Base-by-base conservation (phyloP, 2,329 filamentous ascomycete genomes). In the Aspergillus brasiliensis region DNA sequence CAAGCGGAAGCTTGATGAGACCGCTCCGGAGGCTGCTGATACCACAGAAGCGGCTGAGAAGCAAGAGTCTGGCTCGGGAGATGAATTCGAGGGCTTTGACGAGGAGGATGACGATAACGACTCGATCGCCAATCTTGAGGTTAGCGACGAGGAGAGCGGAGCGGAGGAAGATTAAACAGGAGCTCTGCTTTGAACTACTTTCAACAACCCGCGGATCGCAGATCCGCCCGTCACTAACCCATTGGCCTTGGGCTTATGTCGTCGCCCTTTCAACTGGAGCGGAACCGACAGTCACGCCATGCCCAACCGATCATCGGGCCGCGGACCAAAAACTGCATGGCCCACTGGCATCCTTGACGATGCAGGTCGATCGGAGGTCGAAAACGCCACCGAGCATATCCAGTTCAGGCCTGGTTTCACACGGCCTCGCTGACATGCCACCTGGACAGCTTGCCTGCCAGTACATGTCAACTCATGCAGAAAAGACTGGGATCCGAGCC, bases 1-100 rank as follows among this genome's bases (percentile, higher is more conserved):
- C 44, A 89, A 87, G 77, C 91, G 96, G 79, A 90, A 94, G 69
- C 88, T 88, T 68, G 85, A 87, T 17, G 85, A 87, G 23, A 74
- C 70, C 7, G 72, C 67, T 27, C 73, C 73, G 8, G 73, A 77
- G 51, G 69, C 73, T 34, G 70, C 75, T 3, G 69, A 73, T 40
- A 68, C 64, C 25, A 67, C 73, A 23, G 67, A 69, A 23, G 62
- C 59, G 0, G 62, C 62, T 5, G 72, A 75, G 19, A 75, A 76
- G 5, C 75, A 78, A 4, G 73, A 76, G 8, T 69, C 72, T 5
- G 67, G 68, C n/a, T 66, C 69, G 25, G 69, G 68, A 17, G 66
- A 70, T 8, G 70, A 73, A 40, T 76, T 74, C 40, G 76, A 76
- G 52, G 74, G 75, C 19, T 69, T 73, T 19, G 73, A 75, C 8